Percentiles rank a stretch among this genome's conserved stretches.
Evolutionary conservation across 108 stramenopile species (phyloP).

Genomic region (Nitzschia sp.): DNA sequence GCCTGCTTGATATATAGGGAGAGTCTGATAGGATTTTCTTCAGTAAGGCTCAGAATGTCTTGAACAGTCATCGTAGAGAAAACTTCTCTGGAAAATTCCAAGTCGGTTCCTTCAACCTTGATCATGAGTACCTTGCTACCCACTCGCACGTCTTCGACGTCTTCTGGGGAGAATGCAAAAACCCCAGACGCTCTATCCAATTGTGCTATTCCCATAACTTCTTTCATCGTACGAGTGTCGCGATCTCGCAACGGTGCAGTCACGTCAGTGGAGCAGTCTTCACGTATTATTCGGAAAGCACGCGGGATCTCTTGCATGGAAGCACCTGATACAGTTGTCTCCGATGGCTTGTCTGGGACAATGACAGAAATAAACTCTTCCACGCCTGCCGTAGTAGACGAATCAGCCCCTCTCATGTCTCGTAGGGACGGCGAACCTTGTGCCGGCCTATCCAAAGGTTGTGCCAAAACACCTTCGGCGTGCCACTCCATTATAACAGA

Average conservation of each 20-base stretch:
- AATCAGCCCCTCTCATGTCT: neutral
- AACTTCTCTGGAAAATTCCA: constrained; percentile 24
- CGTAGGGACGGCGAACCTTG: neutral
- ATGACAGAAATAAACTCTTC: neutral
- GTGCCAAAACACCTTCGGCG: constrained; percentile 8
- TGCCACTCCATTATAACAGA: constrained; percentile 45
- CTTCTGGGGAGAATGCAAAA: constrained; percentile 25
- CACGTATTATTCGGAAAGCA: constrained; percentile 31
- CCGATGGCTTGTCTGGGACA: neutral
- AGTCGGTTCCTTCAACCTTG: constrained; percentile 14
- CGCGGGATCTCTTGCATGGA: neutral
- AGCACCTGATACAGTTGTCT: neutral
- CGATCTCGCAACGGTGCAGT: constrained; percentile 25
- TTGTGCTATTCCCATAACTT: constrained; percentile 35
- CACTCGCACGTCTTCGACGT: neutral
- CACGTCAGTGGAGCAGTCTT: constrained; percentile 21
- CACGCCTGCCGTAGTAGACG: neutral
- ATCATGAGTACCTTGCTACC: constrained; percentile 25
- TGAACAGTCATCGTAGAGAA: constrained; percentile 31
- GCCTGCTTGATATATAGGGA: constrained; percentile 29
- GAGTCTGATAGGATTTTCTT: constrained; percentile 26
- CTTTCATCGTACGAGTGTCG: constrained; percentile 24
- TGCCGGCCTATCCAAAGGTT: neutral
- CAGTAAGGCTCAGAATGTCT: constrained; percentile 23
- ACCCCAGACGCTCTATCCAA: constrained; percentile 29